Evolutionary conservation across 371 early-diverging fungal species (phyloP).

Genomic region (Mortierella sp.): DNA sequence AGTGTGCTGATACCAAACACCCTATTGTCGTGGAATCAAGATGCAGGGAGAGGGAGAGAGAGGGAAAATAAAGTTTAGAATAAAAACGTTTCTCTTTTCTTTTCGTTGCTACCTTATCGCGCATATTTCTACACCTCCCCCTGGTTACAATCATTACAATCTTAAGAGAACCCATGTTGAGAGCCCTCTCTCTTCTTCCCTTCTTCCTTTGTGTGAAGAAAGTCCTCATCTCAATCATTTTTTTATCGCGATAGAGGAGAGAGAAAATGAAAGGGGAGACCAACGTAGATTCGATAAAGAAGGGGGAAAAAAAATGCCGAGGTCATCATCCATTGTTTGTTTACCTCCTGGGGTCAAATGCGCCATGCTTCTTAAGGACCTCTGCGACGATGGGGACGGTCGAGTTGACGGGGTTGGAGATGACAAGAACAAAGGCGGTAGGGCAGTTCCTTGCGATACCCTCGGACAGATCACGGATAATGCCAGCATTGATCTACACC

Average conservation of each 20-base stretch:
- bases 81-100: not conserved
- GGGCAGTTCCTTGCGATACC: constrained; percentile 83
- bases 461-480: constrained; percentile 82
- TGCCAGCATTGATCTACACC: constrained; percentile 82
- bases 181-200: not conserved
- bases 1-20: constrained; percentile 90
- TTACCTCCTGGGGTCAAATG: constrained; percentile 90
- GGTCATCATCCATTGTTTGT: not conserved
- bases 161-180: not conserved
- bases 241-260: not conserved
- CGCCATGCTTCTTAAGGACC: constrained; percentile 83
- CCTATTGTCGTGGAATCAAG: constrained; percentile 32
- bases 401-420: constrained; percentile 92
- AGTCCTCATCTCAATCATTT: not conserved
- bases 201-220: not conserved
- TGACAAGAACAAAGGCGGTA: constrained; percentile 80
- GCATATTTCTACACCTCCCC: not conserved
- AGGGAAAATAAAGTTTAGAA: constrained; percentile 2
- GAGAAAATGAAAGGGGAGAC: no score
- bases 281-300: not conserved
- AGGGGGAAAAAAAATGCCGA: not conserved
- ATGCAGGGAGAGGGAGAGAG: not conserved
- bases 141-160: constrained; percentile 1
- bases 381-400: constrained; percentile 89
- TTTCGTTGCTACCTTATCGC: not conserved